Base-by-base conservation (phyloP, 495 filamentous ascomycete species). In the Daldinia caldariorum region DNA sequence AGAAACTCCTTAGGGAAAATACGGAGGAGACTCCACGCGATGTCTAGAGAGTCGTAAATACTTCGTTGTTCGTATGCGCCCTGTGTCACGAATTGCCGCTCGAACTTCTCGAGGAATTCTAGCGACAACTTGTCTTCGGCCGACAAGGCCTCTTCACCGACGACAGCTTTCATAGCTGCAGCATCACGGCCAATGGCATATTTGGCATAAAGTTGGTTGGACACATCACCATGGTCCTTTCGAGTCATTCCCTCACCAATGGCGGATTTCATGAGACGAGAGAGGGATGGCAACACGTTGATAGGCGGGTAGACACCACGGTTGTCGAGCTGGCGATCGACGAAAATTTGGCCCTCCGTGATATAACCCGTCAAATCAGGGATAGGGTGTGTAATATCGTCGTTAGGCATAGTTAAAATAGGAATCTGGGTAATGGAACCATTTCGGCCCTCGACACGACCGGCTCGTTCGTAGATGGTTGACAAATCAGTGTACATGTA, bases 401-500 rank as follows among this genome's bases (percentile, higher is more conserved):
- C 95, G 86, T 99, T 99, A 74, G 96, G 95, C 95, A 99, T 99
- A 65, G 94, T 97, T 77, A 99, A 79, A 77, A 99, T 99, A 57
- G 95, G 95, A 73, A 99, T 97, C 80, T 99, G 95, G 35, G 95
- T 99, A 78, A 99, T 99, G 56, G 94, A 97, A 55, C 96, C 96
- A 77, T 97, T 97, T 68, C 96, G 92, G 66, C 96, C 96, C 77
- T 96, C 87, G 32, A 99, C 96, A 89, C 96, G 96, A 74, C 96
- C 96, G 75, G 96, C 96, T 84, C 96, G 93, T 81, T 99, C 96
- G 84, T 99, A 99, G 74, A 99, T 95, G 73, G 96, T 99, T 54
- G 96, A 97, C 88, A 99, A 91, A 89, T 99, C 96, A 61, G 96
- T 99, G 86, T 99, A 99, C 96, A 99, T 99, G 86, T 99, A 99